A percentile compares a stretch with the other conserved stretches of the same genome.
Evolutionary conservation across 495 filamentous ascomycete species (phyloP).

Genomic region (Sphaerosporella brunnea): DNA sequence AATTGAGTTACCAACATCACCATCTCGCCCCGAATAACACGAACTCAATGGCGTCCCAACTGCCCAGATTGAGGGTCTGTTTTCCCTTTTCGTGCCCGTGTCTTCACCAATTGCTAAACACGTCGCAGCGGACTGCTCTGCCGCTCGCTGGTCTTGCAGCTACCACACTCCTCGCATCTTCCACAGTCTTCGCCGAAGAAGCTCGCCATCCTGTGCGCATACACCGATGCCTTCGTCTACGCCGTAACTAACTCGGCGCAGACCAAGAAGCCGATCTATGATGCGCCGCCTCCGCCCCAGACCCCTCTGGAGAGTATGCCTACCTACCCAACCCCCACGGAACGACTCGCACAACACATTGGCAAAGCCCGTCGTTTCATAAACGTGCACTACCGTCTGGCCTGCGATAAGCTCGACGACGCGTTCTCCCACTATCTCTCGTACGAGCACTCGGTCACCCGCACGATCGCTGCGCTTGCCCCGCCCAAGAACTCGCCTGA

Average conservation of each 20-base stretch:
- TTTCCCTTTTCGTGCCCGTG: neutral
- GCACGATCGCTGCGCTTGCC: slow-evolving; percentile 69
- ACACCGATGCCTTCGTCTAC: neutral
- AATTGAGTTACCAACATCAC: slow-evolving; percentile 7
- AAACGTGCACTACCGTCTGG: slow-evolving; percentile 48
- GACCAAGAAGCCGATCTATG: slow-evolving; percentile 72
- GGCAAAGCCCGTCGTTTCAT: slow-evolving; percentile 61
- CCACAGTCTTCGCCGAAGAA: slow-evolving; percentile 18
- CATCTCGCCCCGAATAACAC: neutral
- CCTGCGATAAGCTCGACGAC: slow-evolving; percentile 61
- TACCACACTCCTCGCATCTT: slow-evolving; percentile 9
- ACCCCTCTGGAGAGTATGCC: slow-evolving; percentile 11
- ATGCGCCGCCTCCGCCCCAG: slow-evolving; percentile 37
- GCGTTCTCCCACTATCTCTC: slow-evolving; percentile 55
- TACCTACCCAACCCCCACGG: slow-evolving; percentile 57
- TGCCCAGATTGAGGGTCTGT: slow-evolving; percentile 10
- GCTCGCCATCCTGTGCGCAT: too few species aligned
- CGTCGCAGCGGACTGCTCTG: slow-evolving; percentile 9
- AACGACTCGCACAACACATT: slow-evolving; percentile 74
- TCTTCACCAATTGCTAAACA: slow-evolving; percentile 1
- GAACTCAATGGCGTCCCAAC: slow-evolving; percentile 15
- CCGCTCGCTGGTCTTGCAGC: slow-evolving; percentile 7
- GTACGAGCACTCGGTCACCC: slow-evolving; percentile 69
- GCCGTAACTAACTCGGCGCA: slow-evolving; percentile 9
- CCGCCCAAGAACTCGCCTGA: slow-evolving; percentile 68